Percentiles rank a stretch among this genome's conserved stretches.
These are phyloP conservation scores for Globisporangium middletonii DNA, from an alignment of 352 stramenopile genomes.

Conservation along the genomic window DNA sequence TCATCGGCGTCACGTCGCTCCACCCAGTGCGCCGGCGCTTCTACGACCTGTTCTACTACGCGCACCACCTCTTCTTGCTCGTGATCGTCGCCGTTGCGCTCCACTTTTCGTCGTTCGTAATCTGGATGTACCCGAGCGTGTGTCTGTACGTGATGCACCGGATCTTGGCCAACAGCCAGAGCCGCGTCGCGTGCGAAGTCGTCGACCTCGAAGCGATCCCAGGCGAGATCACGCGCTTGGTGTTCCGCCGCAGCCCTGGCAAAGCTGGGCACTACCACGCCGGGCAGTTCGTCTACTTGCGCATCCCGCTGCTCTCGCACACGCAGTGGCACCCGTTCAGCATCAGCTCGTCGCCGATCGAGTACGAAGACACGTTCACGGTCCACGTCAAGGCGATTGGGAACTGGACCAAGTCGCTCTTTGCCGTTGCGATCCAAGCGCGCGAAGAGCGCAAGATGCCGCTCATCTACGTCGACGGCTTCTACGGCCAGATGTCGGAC, in stretches of 20 bases:
- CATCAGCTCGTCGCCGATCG: slow-evolving; percentile 79
- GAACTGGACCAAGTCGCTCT: slow-evolving; percentile 74
- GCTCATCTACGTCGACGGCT: slow-evolving; percentile 78
- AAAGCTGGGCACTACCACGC: slow-evolving; percentile 79
- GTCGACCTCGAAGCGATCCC: slow-evolving; percentile 80
- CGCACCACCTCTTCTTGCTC: slow-evolving; percentile 84
- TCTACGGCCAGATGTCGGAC: slow-evolving; percentile 82
- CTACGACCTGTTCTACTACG: slow-evolving; percentile 88
- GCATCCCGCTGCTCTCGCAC: slow-evolving; percentile 59
- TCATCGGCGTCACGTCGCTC: slow-evolving; percentile 77
- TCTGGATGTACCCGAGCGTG: slow-evolving; percentile 79
- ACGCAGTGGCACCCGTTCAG: slow-evolving; percentile 85
- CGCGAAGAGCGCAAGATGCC: slow-evolving; percentile 74
- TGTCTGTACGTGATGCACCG: slow-evolving; percentile 81
- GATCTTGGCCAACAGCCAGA: slow-evolving; percentile 65
- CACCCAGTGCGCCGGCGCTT: slow-evolving; percentile 57
- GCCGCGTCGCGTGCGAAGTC: slow-evolving; percentile 64
- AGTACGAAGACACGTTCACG: slow-evolving; percentile 81
- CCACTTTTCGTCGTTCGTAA: slow-evolving; percentile 78
- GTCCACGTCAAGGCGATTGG: slow-evolving; percentile 78
- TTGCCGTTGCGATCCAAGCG: slow-evolving; percentile 64
- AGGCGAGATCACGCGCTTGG: slow-evolving; percentile 74
- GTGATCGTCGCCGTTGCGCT: slow-evolving; percentile 59
- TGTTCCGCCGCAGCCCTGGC: slow-evolving; percentile 67
- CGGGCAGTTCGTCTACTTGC: slow-evolving; percentile 76